Base-by-base conservation (phyloP, 2,329 filamentous ascomycete species). In the Xylariaceae sp. region DNA sequence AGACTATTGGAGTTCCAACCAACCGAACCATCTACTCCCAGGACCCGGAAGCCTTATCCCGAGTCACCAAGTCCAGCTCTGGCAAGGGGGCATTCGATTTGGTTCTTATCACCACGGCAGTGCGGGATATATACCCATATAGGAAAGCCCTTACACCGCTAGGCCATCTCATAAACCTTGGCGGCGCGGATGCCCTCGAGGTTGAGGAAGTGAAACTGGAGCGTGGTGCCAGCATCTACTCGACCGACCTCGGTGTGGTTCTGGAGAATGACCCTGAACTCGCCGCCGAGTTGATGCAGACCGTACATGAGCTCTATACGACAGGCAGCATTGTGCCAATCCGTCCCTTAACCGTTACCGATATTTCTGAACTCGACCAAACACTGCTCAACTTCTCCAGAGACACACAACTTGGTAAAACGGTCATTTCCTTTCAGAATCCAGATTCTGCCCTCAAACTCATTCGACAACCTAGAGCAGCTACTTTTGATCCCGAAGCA, bases 381-480 rank as follows among this genome's bases (percentile, higher is more conserved):
- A 44, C 29, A 1, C 40, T 62, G 7, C 42, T 59, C 0, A 34
- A 22, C 1, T 59, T 63, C 34, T 60, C 61, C n/a, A 45, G 5
- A 59, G 60, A 21, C 26, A 26, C 26, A 8, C 26, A 26, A 26
- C 51, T 64, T n/a, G 65, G 64, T 16, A 70, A 70, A 51, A 36
- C 63, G 1, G 61, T 65, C 4, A 53, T 61, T 5, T 48, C 51
- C 10, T 58, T 51, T 48, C 46, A 55, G 32, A 34, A 60, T 42
- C 43, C 57, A 5, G 19, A 56, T 1, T 34, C 47, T 3, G 32
- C 40, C 0, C 46, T 64, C 6, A 47, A 19, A 29, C 54, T 55
- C 49, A 5, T 46, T 10, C 30, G 32, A 2, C 34, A 34, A 12
- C 26, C 16, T n/a, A 44, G 42, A 3, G 21, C n/a, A 2, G 51